phyloP scores from a whole-genome alignment of 192 early-diverging fungal species.

The Radiomyces spectabilis region DNA sequence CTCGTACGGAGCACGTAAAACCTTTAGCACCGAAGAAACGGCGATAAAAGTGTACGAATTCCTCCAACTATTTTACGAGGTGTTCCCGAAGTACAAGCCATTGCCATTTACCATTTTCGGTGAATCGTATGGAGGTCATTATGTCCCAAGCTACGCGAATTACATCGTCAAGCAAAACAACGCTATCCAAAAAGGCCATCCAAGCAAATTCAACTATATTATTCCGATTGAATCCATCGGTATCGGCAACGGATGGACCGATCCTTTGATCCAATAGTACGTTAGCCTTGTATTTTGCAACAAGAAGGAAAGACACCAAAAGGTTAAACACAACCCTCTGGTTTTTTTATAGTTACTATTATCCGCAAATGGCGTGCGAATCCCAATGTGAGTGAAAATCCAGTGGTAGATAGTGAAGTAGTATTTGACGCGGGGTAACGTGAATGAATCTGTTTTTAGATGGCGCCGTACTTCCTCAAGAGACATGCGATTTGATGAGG shows the following conservation, averaged over 20 bases:
- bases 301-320: not conserved
- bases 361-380: not conserved
- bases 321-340: not conserved
- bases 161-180: constrained; percentile 59
- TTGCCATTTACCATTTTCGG: constrained; percentile 2
- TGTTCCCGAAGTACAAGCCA: constrained; percentile 79
- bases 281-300: not conserved
- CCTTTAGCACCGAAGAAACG: constrained; percentile 63
- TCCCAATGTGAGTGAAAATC: not conserved
- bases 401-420: not conserved
- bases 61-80: constrained; percentile 85
- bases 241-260: constrained; percentile 90
- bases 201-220: not conserved
- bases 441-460: not conserved
- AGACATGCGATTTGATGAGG: not conserved
- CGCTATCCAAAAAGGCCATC: not conserved
- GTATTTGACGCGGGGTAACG: too few species aligned
- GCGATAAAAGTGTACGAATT: constrained; percentile 86
- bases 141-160: constrained; percentile 85
- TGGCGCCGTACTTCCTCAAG: not conserved
- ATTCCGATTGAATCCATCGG: constrained; percentile 64
- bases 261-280: constrained; percentile 70
- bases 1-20: constrained; percentile 65
- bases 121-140: constrained; percentile 68
- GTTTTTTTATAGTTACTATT: constrained; percentile 1